Conservation (phyloP, 305 asterid species). For the Withania somnifera region DNA sequence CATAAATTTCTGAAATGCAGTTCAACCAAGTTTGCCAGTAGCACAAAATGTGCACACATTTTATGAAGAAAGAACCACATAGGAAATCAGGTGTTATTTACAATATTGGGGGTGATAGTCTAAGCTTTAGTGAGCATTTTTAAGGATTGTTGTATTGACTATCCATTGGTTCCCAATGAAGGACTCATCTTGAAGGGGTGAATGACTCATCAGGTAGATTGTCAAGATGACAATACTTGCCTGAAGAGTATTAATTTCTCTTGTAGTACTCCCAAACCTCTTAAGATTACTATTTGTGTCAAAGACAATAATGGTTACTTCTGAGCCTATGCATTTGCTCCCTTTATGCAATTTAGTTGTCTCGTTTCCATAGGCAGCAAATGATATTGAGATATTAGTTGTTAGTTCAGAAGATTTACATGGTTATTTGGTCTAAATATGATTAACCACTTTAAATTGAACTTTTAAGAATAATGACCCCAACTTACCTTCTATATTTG, state of each 20-base stretch:
- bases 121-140: background rate
- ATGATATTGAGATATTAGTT: background rate
- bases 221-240: background rate
- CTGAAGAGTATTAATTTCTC: background rate
- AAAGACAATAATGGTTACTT: background rate
- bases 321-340: background rate
- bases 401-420: background rate
- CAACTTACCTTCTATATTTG: background rate
- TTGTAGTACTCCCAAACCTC: background rate
- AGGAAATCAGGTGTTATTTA: background rate
- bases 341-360: background rate
- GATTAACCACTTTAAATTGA: background rate
- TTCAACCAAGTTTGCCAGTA: background rate
- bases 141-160: background rate
- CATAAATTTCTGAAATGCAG: background rate
- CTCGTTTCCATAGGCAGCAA: background rate
- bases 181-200: slow-evolving; percentile 7
- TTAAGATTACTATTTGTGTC: background rate
- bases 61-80: background rate
- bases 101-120: background rate
- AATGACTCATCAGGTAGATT: no score
- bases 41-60: background rate
- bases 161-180: background rate
- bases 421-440: background rate
- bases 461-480: background rate